A percentile compares a stretch with the other conserved stretches of the same genome.
Conservation (phyloP, 306 rosid species). For the Castanea sativa region DNA sequence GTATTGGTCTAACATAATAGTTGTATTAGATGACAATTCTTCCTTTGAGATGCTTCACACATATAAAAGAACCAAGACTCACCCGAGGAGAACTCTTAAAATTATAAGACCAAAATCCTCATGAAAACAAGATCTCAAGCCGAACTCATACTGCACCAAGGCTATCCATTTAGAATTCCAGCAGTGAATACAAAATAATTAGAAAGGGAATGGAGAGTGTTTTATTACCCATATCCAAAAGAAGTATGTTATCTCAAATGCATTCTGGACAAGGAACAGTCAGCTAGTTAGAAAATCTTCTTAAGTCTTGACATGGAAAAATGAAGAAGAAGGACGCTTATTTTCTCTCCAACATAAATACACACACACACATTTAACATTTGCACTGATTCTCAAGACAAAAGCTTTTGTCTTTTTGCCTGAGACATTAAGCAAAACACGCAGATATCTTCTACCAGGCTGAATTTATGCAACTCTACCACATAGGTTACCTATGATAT, state of each 20-base stretch:
- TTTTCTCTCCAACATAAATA: not conserved
- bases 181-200: slow-evolving; percentile 1
- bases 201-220: not conserved
- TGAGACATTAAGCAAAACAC: too few relatives aligned
- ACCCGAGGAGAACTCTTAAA: slow-evolving; percentile 77
- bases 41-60: not conserved
- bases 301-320: not conserved
- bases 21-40: not conserved
- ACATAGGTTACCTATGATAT: not conserved
- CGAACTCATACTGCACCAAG: slow-evolving; percentile 89
- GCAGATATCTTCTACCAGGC: too few relatives aligned
- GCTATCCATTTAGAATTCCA: slow-evolving; percentile 20
- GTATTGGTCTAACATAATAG: not conserved
- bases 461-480: too few relatives aligned
- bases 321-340: not conserved
- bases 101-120: slow-evolving; percentile 49
- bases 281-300: slow-evolving; percentile 20
- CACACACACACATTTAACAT: not conserved
- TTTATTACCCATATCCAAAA: slow-evolving; percentile 83
- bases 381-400: not conserved
- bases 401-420: too few relatives aligned
- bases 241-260: slow-evolving; percentile 93
- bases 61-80: slow-evolving; percentile 12
- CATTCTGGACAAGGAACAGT: slow-evolving; percentile 60
- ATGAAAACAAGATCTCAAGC: slow-evolving; percentile 80